phyloP scores from a whole-genome alignment of 768 basidiomycete species.

The Mycena polygramma region DNA sequence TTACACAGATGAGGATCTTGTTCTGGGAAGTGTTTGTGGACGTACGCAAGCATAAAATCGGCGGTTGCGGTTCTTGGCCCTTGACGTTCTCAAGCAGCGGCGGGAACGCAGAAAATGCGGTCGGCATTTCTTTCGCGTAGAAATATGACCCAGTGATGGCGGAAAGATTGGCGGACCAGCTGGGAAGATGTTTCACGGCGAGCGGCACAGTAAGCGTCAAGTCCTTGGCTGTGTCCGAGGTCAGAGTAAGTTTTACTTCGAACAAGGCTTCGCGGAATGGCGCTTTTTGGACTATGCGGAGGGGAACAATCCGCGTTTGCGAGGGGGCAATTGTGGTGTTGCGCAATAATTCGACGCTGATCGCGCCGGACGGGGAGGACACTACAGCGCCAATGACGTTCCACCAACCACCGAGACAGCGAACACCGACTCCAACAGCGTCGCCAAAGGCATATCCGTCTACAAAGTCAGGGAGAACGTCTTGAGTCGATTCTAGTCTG shows the following conservation, averaged over 20 bases:
- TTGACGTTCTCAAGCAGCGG: conserved; percentile 54
- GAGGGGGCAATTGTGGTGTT: conserved; percentile 65
- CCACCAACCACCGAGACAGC: conserved; percentile 69
- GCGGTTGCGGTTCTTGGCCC: conserved; percentile 51
- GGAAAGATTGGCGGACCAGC: conserved; percentile 54
- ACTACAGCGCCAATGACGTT: conserved; percentile 50
- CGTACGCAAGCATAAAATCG: conserved; percentile 76
- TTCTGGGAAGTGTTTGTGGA: conserved; percentile 33
- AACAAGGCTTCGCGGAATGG: conserved; percentile 50
- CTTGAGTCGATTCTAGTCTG: conserved; percentile 62
- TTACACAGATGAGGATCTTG: not conserved
- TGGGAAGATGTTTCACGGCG: conserved; percentile 58
- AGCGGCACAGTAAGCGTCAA: conserved; percentile 52
- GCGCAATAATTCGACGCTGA: conserved; percentile 46
- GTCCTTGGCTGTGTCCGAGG: conserved; percentile 41
- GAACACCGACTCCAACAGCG: conserved; percentile 74
- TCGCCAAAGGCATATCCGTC: conserved; percentile 83
- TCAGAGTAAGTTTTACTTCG: conserved; percentile 55
- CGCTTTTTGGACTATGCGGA: conserved; percentile 58
- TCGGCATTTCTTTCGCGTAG: conserved; percentile 66
- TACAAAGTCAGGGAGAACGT: conserved; percentile 77
- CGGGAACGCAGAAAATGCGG: conserved; percentile 69
- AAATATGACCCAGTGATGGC: conserved; percentile 72
- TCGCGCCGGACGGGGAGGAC: conserved; percentile 37
- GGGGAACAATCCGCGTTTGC: conserved; percentile 73